These are phyloP conservation scores for Bipolaris cookei DNA, from an alignment of 2,329 filamentous ascomycete species.

Conservation along the genomic window DNA sequence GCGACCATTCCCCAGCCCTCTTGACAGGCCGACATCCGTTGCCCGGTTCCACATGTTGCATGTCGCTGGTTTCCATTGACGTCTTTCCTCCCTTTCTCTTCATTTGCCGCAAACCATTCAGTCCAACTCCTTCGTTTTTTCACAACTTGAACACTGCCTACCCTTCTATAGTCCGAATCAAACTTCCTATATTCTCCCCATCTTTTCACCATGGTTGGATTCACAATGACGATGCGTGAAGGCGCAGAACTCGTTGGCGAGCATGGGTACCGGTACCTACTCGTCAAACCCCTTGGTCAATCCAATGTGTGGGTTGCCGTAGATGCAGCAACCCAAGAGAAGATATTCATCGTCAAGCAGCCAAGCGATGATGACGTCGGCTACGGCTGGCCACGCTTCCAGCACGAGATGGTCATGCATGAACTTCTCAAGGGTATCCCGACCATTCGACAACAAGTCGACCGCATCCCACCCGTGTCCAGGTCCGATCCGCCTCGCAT, in stretches of 20 bases:
- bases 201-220: constrained; percentile 6
- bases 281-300: constrained; percentile 17
- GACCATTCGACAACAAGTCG: constrained; percentile 16
- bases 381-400: constrained; percentile 16
- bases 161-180: background rate
- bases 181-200: no score
- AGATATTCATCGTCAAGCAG: constrained; percentile 19
- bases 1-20: constrained; percentile 9
- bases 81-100: constrained; percentile 1
- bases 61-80: constrained; percentile 2
- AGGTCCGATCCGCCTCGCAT: constrained; percentile 13
- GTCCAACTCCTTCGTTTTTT: background rate
- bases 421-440: constrained; percentile 17
- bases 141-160: background rate
- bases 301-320: constrained; percentile 19
- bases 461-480: constrained; percentile 15
- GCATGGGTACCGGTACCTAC: constrained; percentile 17
- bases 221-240: constrained; percentile 15
- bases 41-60: background rate
- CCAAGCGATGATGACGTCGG: constrained; percentile 17
- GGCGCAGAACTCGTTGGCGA: constrained; percentile 19
- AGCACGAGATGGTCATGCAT: constrained; percentile 22
- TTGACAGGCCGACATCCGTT: constrained; percentile 12
- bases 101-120: background rate
- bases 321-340: constrained; percentile 19